Percentiles rank a stretch among this genome's conserved stretches.
Evolutionary conservation across 305 asterid genomes (phyloP).

Genomic region (Ajuga reptans): DNA sequence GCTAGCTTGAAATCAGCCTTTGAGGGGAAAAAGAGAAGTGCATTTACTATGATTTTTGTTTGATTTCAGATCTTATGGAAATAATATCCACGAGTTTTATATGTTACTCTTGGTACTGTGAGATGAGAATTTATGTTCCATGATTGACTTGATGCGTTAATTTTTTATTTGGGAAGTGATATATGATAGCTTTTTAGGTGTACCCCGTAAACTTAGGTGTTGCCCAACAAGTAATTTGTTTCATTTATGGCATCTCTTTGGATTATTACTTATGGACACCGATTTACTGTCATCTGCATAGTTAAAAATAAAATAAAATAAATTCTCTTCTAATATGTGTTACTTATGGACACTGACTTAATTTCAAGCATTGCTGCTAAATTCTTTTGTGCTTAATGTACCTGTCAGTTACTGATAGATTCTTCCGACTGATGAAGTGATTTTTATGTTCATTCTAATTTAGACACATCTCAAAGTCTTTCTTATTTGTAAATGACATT

Average conservation of each 20-base stretch:
- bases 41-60: neutral
- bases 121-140: neutral
- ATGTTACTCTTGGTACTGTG: neutral
- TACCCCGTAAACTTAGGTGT: neutral
- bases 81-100: neutral
- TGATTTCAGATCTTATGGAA: neutral
- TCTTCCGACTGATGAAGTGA: neutral
- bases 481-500: conserved; percentile 5
- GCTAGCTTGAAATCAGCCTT: neutral
- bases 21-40: neutral
- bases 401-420: neutral
- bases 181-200: neutral
- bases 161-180: neutral
- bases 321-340: neutral
- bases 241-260: no score
- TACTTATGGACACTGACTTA: neutral
- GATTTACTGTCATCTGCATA: neutral
- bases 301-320: neutral
- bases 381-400: neutral
- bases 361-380: neutral
- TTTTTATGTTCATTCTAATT: conserved; percentile 1
- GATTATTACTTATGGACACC: no score
- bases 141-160: neutral
- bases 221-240: neutral
- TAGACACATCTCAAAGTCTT: neutral